Percentiles rank a stretch among this genome's conserved stretches.
phyloP scores from a whole-genome alignment of 371 early-diverging fungal genomes.

The Actinomucor elegans region DNA sequence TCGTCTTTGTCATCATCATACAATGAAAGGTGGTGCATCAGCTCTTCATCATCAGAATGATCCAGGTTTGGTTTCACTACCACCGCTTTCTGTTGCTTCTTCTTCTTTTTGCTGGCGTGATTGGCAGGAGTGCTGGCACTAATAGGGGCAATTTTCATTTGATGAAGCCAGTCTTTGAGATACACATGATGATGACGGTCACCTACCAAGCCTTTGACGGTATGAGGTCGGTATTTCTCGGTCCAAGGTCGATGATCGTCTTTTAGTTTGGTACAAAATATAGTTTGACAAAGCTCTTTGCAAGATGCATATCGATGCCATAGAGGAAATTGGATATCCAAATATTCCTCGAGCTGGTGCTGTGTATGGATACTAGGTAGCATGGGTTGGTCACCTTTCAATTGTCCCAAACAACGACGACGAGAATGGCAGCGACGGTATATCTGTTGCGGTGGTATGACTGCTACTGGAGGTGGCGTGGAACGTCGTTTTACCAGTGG shows the following conservation, averaged over 20 bases:
- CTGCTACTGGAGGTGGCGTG: background rate
- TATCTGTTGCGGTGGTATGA: background rate
- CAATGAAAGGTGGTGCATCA: background rate
- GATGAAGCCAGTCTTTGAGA: conserved; percentile 39
- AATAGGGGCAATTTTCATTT: conserved; percentile 36
- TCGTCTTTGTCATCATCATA: conserved; percentile 23
- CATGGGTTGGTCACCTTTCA: background rate
- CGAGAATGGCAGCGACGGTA: too few species aligned
- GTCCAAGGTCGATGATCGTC: conserved; percentile 21
- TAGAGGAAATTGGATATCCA: conserved; percentile 10
- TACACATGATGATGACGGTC: conserved; percentile 20
- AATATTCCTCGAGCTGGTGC: background rate
- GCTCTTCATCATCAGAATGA: background rate
- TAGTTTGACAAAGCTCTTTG: conserved; percentile 1
- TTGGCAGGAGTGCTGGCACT: background rate
- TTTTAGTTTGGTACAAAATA: conserved; percentile 1
- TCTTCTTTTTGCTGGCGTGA: background rate
- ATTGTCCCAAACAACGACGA: too few species aligned
- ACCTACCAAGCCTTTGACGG: conserved; percentile 26
- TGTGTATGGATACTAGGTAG: background rate
- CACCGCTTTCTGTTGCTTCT: conserved; percentile 7
- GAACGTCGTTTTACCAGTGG: background rate
- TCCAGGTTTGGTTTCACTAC: background rate
- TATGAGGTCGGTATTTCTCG: conserved; percentile 36
- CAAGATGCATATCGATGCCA: conserved; percentile 19